Base-by-base conservation (phyloP, 306 rosid species). In the Biancaea sappan region DNA sequence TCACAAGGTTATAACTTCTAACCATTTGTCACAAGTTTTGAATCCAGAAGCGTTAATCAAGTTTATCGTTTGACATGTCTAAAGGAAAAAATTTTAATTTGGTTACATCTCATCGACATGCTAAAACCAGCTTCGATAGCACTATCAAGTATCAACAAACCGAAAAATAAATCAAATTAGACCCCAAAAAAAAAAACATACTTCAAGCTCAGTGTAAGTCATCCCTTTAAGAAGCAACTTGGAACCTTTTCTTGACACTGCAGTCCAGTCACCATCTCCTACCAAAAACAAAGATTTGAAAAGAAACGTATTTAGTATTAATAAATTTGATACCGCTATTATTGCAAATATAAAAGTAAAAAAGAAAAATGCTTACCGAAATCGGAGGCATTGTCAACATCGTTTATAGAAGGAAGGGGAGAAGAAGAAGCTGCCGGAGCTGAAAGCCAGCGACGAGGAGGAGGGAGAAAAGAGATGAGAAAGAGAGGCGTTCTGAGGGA, bases 221-320 rank as follows among this genome's bases (percentile, higher is more conserved):
- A 94, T 85, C 26, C 94, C 98, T 82, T 94, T 89, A 32, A 94
- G 91, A 84, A 89, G 86, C 59, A 72, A 69, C 86, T 89, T 89
- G 3, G 81, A 82, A 76, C 73, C 71, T 6, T 47, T 24, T 24
- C 25, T 77, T 18, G 86, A 72, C 80, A 62, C 40, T 21, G 70
- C 77, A 72, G 26, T 21, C 1, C 43, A 26, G 22, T 64, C 46
- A 72, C 64, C 69, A 2, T 76, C 79, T 47, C 72, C 91, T 78
- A 34, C 53, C 16, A 9, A 6, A 81, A 13, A 31, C 43, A 28
- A 63, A 77, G n/a, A 58, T 59, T n/a, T 14, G 5, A 34, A 2
- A 53, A 21, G 32, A 65, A 0, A 44, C 40, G 46, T 14, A 53
- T 35, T 57, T 14, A 15, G 12, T 22, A 37, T 12, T 29, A 18